Evolutionary conservation across 192 early-diverging fungal species (phyloP).

Genomic region (Entomortierella beljakovae): DNA sequence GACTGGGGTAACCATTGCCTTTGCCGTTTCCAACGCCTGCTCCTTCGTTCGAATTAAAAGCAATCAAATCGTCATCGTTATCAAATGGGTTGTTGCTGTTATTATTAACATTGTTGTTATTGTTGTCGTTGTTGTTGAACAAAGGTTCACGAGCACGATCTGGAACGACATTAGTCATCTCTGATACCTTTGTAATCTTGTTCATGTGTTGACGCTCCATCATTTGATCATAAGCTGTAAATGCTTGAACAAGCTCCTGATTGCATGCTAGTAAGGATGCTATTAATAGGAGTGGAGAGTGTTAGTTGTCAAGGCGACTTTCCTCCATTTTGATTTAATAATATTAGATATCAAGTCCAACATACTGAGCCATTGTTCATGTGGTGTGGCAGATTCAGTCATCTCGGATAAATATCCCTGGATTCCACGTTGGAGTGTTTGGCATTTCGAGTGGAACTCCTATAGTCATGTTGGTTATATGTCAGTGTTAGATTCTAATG

Average conservation of each 20-base stretch:
- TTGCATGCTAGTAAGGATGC: conserved; percentile 62
- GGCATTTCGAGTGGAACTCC: conserved; percentile 68
- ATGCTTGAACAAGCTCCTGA: conserved; percentile 60
- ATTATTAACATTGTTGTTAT: too few relatives aligned
- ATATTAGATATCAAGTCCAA: neutral
- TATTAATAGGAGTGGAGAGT: conserved; percentile 17
- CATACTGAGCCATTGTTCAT: conserved; percentile 63
- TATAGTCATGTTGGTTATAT: conserved; percentile 5
- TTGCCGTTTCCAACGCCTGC: conserved; percentile 21
- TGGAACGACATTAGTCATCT: conserved; percentile 17
- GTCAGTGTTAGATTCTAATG: neutral
- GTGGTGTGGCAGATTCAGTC: conserved; percentile 44
- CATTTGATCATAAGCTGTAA: conserved; percentile 69
- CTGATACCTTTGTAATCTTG: conserved; percentile 56
- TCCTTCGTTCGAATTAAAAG: conserved; percentile 12
- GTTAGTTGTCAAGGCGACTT: too few relatives aligned
- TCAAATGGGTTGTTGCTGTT: neutral
- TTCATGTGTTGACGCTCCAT: conserved; percentile 60
- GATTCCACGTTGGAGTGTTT: conserved; percentile 55
- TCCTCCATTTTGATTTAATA: neutral
- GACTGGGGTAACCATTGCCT: conserved; percentile 14
- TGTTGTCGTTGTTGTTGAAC: too few relatives aligned
- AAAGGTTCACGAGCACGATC: neutral
- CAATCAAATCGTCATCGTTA: conserved; percentile 26
- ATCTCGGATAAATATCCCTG: conserved; percentile 55